Conservation (phyloP, 164 flowering plant species). For the Tetrastigma voinierianum region DNA sequence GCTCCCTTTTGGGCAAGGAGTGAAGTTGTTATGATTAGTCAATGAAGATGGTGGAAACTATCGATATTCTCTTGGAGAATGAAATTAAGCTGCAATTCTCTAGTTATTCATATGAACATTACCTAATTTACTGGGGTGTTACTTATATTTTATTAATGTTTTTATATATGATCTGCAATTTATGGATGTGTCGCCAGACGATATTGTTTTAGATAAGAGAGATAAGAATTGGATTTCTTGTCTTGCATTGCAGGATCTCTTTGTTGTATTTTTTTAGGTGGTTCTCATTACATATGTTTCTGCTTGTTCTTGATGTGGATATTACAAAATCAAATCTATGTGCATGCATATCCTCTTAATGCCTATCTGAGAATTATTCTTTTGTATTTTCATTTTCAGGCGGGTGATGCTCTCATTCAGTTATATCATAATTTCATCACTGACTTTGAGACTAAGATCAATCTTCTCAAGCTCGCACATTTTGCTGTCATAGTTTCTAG, state of each 20-base stretch:
- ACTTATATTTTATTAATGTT: no score
- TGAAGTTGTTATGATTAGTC: no score
- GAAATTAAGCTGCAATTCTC: no score
- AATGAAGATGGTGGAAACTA: no score
- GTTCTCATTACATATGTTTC: constrained; percentile 1
- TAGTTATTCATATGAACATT: no score
- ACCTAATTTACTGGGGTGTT: no score
- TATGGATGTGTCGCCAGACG: no score
- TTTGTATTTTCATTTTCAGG: constrained; percentile 40
- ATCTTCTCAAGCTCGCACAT: constrained; percentile 96
- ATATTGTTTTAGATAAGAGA: no score
- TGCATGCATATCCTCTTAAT: neutral
- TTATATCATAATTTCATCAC: constrained; percentile 89
- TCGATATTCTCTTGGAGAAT: no score
- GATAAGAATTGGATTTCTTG: no score
- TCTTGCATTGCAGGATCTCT: neutral
- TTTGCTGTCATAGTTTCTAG: constrained; percentile 92
- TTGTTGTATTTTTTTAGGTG: neutral
- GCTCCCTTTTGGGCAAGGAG: no score
- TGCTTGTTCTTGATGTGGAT: neutral
- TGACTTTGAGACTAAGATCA: constrained; percentile 95
- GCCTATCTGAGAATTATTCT: neutral
- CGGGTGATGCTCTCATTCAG: constrained; percentile 89
- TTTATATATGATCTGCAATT: no score
- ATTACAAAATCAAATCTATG: neutral